Evolutionary conservation across 2,329 filamentous ascomycete species (phyloP).

Genomic region (Keithomyces neogunnii): DNA sequence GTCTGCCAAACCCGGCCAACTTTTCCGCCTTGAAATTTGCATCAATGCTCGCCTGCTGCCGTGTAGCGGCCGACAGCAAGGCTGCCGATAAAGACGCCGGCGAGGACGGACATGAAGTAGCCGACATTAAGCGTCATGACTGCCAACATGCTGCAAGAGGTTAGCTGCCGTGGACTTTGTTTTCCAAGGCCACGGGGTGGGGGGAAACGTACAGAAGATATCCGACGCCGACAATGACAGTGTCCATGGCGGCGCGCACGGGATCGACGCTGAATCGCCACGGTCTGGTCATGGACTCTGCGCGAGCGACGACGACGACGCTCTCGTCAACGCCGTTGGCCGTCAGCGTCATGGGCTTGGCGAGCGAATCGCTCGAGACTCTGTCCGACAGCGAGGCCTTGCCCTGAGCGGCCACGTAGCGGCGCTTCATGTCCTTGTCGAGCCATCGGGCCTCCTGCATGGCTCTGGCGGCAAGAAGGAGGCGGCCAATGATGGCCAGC

Average conservation of each 20-base stretch:
- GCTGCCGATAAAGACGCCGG: conserved; percentile 78
- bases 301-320: conserved; percentile 62
- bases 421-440: conserved; percentile 61
- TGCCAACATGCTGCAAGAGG: conserved; percentile 69
- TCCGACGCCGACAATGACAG: conserved; percentile 64
- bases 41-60: conserved; percentile 36
- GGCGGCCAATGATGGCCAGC: conserved; percentile 61
- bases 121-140: conserved; percentile 87
- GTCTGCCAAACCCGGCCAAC: neutral
- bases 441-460: conserved; percentile 57
- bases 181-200: neutral
- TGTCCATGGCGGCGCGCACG: conserved; percentile 61
- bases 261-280: conserved; percentile 79
- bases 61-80: conserved; percentile 67
- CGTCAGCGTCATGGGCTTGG: conserved; percentile 58
- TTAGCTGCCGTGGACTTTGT: neutral
- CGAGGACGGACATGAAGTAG: conserved; percentile 74
- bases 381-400: conserved; percentile 50
- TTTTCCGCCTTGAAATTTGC: neutral
- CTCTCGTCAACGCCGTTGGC: conserved; percentile 75
- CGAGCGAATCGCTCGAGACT: conserved; percentile 49
- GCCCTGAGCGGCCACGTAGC: conserved; percentile 68
- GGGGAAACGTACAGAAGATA: conserved; percentile 69
- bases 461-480: conserved; percentile 63
- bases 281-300: conserved; percentile 46